Conservation (phyloP, 441 rosid genomes). For the Populus hybrid region DNA sequence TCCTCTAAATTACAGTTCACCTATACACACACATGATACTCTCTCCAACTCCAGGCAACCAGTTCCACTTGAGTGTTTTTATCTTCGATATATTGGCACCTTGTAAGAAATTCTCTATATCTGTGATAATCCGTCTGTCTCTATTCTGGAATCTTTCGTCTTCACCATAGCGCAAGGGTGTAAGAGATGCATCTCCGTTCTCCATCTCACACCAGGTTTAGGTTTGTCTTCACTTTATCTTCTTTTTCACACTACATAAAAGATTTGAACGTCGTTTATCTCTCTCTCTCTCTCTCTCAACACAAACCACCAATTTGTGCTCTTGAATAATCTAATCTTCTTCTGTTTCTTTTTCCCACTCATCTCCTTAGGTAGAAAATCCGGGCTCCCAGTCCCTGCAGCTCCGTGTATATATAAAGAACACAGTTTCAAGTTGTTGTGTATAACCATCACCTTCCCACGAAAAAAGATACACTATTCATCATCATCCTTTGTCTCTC, state of each 20-base stretch:
- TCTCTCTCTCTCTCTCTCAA: not conserved
- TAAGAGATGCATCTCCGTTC: not conserved
- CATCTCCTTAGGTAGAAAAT: not conserved
- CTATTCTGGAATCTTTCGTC: conserved; percentile 15
- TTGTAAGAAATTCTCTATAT: conserved; percentile 1
- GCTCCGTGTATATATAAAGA: not conserved
- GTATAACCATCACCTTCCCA: not conserved
- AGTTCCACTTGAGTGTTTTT: conserved; percentile 19
- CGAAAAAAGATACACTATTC: not conserved
- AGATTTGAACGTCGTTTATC: not conserved
- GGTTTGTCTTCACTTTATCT: not conserved
- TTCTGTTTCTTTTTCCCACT: not conserved
- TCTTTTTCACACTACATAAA: conserved; percentile 6
- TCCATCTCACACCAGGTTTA: not conserved
- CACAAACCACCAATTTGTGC: conserved; percentile 10
- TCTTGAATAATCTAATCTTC: conserved; percentile 6
- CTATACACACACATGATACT: not conserved
- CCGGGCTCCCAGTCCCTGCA: not conserved
- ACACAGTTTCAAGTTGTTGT: not conserved
- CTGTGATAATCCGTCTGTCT: not conserved
- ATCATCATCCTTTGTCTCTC: not conserved
- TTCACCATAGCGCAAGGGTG: not conserved
- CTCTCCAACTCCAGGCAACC: conserved; percentile 3
- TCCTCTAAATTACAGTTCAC: conserved; percentile 10
- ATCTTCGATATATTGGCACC: conserved; percentile 9